Percentiles rank a stretch among this genome's conserved stretches.
phyloP scores from a whole-genome alignment of 73 alveolate species.

The Tetrahymena thermophila region DNA sequence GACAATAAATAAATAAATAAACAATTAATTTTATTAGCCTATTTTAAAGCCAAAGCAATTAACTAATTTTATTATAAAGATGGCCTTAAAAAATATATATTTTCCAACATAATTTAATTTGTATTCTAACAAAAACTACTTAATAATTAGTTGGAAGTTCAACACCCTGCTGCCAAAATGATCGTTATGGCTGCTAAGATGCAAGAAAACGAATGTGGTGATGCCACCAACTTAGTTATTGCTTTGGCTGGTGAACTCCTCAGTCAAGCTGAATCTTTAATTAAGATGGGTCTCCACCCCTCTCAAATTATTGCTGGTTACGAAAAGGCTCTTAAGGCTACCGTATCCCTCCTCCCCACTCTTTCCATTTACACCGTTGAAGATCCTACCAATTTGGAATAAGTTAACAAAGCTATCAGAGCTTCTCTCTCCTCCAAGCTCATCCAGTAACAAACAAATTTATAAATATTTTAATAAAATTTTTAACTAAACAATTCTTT shows the following conservation, averaged over 20 bases:
- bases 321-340: constrained; percentile 87
- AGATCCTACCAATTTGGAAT: constrained; percentile 68
- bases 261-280: constrained; percentile 87
- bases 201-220: constrained; percentile 96
- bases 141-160: constrained; percentile 68
- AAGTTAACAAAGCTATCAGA: constrained; percentile 69
- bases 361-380: constrained; percentile 63
- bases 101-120: neutral
- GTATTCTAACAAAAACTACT: constrained; percentile 38
- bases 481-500: neutral
- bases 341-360: constrained; percentile 71
- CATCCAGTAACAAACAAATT: neutral
- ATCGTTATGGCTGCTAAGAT: constrained; percentile 91
- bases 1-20: neutral
- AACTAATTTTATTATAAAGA: too few relatives aligned
- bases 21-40: too few relatives aligned
- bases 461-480: neutral
- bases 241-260: constrained; percentile 97
- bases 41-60: neutral
- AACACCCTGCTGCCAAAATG: constrained; percentile 99
- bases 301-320: constrained; percentile 85
- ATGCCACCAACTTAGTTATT: constrained; percentile 89
- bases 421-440: constrained; percentile 89
- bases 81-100: neutral
- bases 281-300: constrained; percentile 93